phyloP scores from a whole-genome alignment of 23 red algal species.

The Gracilaria domingensis region DNA sequence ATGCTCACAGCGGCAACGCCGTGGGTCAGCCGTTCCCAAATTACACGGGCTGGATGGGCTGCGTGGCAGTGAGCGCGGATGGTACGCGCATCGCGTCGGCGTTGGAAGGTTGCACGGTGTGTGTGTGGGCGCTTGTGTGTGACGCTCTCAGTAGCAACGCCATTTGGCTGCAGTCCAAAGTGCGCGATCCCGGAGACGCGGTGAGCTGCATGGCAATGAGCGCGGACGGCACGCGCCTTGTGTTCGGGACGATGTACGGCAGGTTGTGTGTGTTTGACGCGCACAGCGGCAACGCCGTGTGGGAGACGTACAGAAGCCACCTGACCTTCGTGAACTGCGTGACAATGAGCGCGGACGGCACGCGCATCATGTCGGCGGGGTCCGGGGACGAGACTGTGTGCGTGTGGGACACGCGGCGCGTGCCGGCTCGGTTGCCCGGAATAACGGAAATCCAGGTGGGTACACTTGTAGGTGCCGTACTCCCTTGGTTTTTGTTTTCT shows the following conservation, averaged over 20 bases:
- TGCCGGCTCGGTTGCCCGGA: too few species aligned
- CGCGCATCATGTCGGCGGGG: background rate
- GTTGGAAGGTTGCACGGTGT: background rate
- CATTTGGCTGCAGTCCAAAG: background rate
- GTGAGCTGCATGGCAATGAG: constrained; percentile 5
- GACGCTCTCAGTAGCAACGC: background rate
- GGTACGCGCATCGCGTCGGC: constrained; percentile 5
- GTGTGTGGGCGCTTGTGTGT: too few species aligned
- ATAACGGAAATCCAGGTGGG: too few species aligned
- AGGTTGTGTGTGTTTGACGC: too few species aligned
- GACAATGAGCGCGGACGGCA: background rate
- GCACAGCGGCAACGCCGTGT: too few species aligned
- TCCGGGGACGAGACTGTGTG: constrained; percentile 7
- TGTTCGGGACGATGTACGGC: background rate
- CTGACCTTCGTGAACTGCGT: background rate
- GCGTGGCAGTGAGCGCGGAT: background rate
- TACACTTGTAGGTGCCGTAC: too few species aligned
- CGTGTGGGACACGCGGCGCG: background rate
- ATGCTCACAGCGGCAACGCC: background rate
- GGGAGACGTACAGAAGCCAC: too few species aligned
- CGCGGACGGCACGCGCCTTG: background rate
- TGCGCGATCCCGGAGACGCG: background rate
- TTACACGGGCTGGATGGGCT: background rate
- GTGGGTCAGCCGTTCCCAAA: background rate
- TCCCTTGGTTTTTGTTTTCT: too few species aligned